Evolutionary conservation across 2,329 filamentous ascomycete species (phyloP), one percentile per base, ranked within the genome.

Genomic region (Aureobasidium sp.): DNA sequence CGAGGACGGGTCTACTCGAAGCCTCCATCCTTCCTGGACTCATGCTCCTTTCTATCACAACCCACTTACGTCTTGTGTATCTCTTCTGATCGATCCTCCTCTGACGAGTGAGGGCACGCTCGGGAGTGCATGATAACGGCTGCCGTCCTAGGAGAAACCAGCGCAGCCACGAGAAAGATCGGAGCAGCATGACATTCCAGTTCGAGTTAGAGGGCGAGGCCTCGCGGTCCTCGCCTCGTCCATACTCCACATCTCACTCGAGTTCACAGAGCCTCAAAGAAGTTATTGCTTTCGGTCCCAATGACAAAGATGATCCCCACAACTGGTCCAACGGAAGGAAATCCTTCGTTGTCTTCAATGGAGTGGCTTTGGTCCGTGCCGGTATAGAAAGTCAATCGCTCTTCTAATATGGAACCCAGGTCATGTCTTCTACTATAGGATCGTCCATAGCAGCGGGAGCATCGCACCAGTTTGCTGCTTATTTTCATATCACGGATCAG

Each of bases 341-440:
- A 69, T 65, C 73, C 1, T 73, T 76, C 41, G 78, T 88, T 6
- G 68, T 86, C 2, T 68, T 83, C 30, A 77, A 82, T 42, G 50
- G 37, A 30, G 37, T 54, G 25, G 37, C 50, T 41, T 21, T 54
- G 32, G 37, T 54, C 37, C 11, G 50, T 54, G 34, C 32, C 21
- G 11, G 7, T 21, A 10, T 4, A 29, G 36, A 21, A 11, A 32
- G 21, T 16, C 10, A 15, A 13, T 41, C 27, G 11, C 27, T 25
- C 3, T 54, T 21, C 50, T 54, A 13, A 0, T 80, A 81, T 1
- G 83, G 85, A 73, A 70, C 81, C 65, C 78, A 81, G 59, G 85
- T 89, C 47, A 77, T 88, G 69, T 90, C 90, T 71, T 85, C 81
- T 29, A 89, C 86, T 10, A 83, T 89, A 73, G 83, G 82, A 1